These are phyloP conservation scores for Pachyrhizus erosus DNA, from an alignment of 306 rosid genomes.

Conservation along the genomic window DNA sequence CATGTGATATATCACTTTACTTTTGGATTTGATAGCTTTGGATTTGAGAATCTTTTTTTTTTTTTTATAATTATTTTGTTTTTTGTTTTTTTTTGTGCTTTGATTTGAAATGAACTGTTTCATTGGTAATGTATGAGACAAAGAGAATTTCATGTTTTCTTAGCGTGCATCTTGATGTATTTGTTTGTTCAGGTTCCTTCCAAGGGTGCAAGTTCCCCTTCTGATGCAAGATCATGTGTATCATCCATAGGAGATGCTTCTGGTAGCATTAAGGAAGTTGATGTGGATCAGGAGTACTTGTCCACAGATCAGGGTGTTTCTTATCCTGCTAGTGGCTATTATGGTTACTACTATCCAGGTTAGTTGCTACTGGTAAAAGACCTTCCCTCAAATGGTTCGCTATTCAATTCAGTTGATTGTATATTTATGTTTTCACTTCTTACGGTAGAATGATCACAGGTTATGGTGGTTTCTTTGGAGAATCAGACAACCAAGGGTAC, in stretches of 20 bases:
- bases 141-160: constrained; percentile 27
- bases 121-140: constrained; percentile 33
- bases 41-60: constrained; percentile 6
- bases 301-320: constrained; percentile 50
- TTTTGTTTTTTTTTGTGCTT: neutral
- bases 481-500: constrained; percentile 69
- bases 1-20: constrained; percentile 25
- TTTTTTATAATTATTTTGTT: neutral
- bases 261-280: constrained; percentile 55
- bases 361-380: constrained; percentile 41
- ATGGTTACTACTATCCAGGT: constrained; percentile 85
- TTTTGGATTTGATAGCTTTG: constrained; percentile 26
- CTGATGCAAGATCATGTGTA: constrained; percentile 71
- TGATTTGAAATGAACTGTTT: constrained; percentile 41
- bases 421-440: constrained; percentile 53
- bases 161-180: constrained; percentile 24
- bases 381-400: constrained; percentile 19
- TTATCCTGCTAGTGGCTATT: constrained; percentile 54
- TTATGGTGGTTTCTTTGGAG: constrained; percentile 67
- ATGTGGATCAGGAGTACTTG: constrained; percentile 56
- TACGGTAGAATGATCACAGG: constrained; percentile 70
- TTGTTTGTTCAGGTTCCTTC: constrained; percentile 52
- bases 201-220: constrained; percentile 65
- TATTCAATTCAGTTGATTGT: constrained; percentile 35
- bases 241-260: constrained; percentile 65